Base-by-base conservation (phyloP, 352 stramenopile species). In the Pythium brassicae region DNA sequence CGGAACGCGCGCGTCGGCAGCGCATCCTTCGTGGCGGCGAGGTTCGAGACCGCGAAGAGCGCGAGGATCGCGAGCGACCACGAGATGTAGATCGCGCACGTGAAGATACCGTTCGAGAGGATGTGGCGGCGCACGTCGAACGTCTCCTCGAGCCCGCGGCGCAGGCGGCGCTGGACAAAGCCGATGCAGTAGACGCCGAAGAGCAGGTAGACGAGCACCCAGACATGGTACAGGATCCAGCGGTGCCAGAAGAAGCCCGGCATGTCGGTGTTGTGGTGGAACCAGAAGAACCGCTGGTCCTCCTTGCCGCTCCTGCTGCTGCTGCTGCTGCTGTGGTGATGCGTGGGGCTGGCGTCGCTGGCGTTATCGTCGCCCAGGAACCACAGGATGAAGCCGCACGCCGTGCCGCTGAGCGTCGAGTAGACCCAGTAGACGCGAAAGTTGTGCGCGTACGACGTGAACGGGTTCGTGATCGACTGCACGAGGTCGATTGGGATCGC, bases 381-480 rank as follows among this genome's bases (percentile, higher is more conserved):
- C 72, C 74, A 91, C 1, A 92, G 62, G 19, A 87, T 60, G 7
- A 92, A 22, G 12, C 83, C 83, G 51, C 78, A 93, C 8, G 83
- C 68, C 5, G 78, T 63, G 0, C 85, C 85, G 42, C 83, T 92
- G 26, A 92, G 63, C 35, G 85, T 60, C 43, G 83, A 87, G 50
- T 91, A 93, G 57, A 92, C 80, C 79, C 82, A 90, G 67, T 95
- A 95, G 10, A 90, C 59, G 7, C 78, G 69, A 19, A 91, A 78
- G 63, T 95, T 95, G 64, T 90, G 64, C 47, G 80, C 66, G 59
- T 94, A 95, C 35, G 83, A 94, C 46, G 86, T 92, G 63, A 95
- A 95, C 12, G 86, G 86, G 62, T 95, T 95, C 23, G 86, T 92
- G 59, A 95, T 87, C 22, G 82, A 93, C 75, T 95, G 84, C 42